Evolutionary conservation across 2,329 filamentous ascomycete genomes (phyloP), one percentile per base, ranked within the genome.

Genomic region (Emericellopsis atlantica): DNA sequence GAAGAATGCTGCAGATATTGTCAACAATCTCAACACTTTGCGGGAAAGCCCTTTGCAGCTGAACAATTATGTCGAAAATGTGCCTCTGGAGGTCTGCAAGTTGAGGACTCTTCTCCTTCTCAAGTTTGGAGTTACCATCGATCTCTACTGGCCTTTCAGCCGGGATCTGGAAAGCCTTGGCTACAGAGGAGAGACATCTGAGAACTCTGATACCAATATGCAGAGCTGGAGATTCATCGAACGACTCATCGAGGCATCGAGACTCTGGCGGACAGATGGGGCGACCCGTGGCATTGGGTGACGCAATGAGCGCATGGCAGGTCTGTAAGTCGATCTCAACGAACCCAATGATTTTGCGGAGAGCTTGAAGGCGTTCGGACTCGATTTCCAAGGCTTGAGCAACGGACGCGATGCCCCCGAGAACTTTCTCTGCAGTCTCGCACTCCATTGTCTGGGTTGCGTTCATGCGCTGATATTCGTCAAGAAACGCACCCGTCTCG

Each of bases 381-480:
- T 80, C 70, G 2, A 76, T 69, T 1, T 74, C 62, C 9, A 86
- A 67, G 8, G 83, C 82, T 58, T 92, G 84, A 24, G 88, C 72
- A 35, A 92, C 79, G 8, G 77, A 79, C 8, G 84, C 76, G 47
- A 92, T 84, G 2, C 78, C 84, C 33, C 81, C 77, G 5, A 87
- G 68, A 1, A 90, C 74, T 49, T 76, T 77, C 52, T 89, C 84
- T 51, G 84, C 84, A 1, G 79, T 79, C 40, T 79, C 64, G 32
- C 74, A 74, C 46, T 89, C 82, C 9, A 84, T 65, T 7, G 45
- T 50, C n/a, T 49, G 44, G 32, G 44, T 43, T 77, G 76, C 32
- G 73, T 65, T 29, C 39, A 89, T 73, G n/a, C 68, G 66, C 43
- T 74, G 66, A 54, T 88, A 90, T 52, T 88, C 80, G 24, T 73